Percentiles rank a stretch among this genome's conserved stretches.
phyloP scores from a whole-genome alignment of 1,139 yeast species.

The Yamadazyma siamensis region DNA sequence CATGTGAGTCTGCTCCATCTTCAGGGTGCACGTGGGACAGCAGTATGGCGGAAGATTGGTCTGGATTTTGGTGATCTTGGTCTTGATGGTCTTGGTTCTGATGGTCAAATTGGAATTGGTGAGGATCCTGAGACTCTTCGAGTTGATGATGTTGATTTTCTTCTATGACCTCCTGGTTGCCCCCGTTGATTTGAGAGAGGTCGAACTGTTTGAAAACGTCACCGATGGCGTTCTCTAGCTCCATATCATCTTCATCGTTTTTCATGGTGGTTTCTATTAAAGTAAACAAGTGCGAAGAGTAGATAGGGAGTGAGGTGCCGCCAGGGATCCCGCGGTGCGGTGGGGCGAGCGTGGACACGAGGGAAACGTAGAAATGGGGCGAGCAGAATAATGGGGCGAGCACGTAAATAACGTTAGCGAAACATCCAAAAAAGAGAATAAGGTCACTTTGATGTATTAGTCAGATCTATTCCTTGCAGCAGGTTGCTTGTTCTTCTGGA shows the following conservation, averaged over 20 bases:
- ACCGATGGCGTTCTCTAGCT: conserved; percentile 35
- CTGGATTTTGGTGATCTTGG: conserved; percentile 7
- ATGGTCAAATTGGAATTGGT: conserved; percentile 19
- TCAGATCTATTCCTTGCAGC: conserved; percentile 12
- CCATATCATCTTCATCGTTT: conserved; percentile 17
- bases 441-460: too few species aligned
- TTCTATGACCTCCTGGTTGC: conserved; percentile 1
- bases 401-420: too few species aligned
- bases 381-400: too few species aligned
- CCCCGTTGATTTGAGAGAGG: conserved; percentile 6
- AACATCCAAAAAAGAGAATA: too few species aligned
- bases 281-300: conserved; percentile 3
- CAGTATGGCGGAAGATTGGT: too few species aligned
- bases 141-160: conserved; percentile 1
- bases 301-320: background rate
- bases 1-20: background rate
- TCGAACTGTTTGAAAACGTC: conserved; percentile 35
- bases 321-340: background rate
- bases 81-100: conserved; percentile 1
- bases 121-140: conserved; percentile 8
- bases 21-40: background rate
- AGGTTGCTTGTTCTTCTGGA: conserved; percentile 23
- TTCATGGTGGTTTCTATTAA: conserved; percentile 5
- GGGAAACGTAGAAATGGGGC: too few species aligned
- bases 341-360: too few species aligned